Base-by-base conservation (phyloP, 2,329 filamentous ascomycete genomes). In the Colletotrichum liaoningense region DNA sequence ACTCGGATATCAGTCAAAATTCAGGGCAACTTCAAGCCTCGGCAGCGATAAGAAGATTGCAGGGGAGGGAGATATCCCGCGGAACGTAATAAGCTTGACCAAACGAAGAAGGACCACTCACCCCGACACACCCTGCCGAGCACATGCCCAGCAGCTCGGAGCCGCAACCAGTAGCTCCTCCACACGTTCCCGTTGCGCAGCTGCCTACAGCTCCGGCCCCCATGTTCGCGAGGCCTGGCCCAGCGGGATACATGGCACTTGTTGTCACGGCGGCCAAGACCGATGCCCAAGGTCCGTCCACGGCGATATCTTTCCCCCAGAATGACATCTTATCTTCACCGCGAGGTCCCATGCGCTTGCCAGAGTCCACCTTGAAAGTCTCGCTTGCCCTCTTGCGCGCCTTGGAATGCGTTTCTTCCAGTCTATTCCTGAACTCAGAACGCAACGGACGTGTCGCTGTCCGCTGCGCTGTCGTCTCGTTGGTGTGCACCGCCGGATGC, bases 401-500 rank as follows among this genome's bases (percentile, higher is more conserved):
- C 56, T 74, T 75, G 30, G 49, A 63, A 52, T 69, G 38, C 19
- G 59, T 59, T 42, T 74, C 73, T 38, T 74, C 67, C 4, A 74
- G 46, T 46, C 46, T 52, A 46, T 75, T 72, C 12, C 64, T 59
- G 64, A 63, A 74, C 12, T 42, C 54, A 26, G 71, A 33, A 5
- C 69, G 70, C 28, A 59, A 33, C 5, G 49, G 68, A 14, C 67
- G 67, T 2, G 64, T 72, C 12, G 22, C 26, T 6, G 62, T 63
- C 12, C 28, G 24, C 14, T 52, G 70, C 16, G 57, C 68, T 16
- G 66, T 73, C 5, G 75, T 73, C 49, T 80, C 77, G 33, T 77
- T 63, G 14, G 79, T 78, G 16, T 82, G 82, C 8, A 93, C 89
- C 2, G 92, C 88, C 76, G 90, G 93, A 84, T 95, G 93, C 0